phyloP scores from a whole-genome alignment of 805 yeast species.

The Candida vartiovaarae region DNA sequence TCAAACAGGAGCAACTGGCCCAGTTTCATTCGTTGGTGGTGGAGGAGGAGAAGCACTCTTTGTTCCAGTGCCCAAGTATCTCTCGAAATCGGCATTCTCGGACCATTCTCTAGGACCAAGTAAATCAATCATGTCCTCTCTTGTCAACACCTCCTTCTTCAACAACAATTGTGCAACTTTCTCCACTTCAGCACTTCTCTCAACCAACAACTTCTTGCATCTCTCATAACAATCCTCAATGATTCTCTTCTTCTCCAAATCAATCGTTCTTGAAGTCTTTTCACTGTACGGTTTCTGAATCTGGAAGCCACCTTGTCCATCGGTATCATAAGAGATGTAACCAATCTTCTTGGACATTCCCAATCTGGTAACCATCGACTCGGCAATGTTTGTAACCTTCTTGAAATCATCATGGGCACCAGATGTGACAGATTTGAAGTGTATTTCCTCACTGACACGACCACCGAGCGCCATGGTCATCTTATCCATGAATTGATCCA shows the following conservation, averaged over 20 bases:
- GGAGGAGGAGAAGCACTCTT: conserved; percentile 13
- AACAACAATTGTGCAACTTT: conserved; percentile 69
- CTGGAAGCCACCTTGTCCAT: conserved; percentile 44
- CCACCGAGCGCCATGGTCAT: conserved; percentile 97
- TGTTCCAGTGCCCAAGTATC: conserved; percentile 46
- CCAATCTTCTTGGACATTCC: conserved; percentile 89
- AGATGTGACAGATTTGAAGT: conserved; percentile 79
- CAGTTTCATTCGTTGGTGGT: conserved; percentile 10
- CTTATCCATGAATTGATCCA: conserved; percentile 70
- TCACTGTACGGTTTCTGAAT: conserved; percentile 65
- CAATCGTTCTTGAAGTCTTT: conserved; percentile 60
- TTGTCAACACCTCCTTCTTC: conserved; percentile 68
- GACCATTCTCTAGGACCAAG: conserved; percentile 76
- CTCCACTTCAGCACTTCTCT: conserved; percentile 54
- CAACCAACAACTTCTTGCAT: conserved; percentile 51
- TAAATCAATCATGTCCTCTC: conserved; percentile 72
- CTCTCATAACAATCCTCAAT: conserved; percentile 57
- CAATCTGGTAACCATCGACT: conserved; percentile 77
- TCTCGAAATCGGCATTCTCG: conserved; percentile 85
- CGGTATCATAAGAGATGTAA: conserved; percentile 46
- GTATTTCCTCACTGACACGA: conserved; percentile 83
- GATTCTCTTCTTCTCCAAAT: conserved; percentile 59
- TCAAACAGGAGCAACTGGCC: conserved; percentile 1
- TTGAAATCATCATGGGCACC: conserved; percentile 94
- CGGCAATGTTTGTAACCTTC: conserved; percentile 84